Base-by-base conservation (phyloP, 768 basidiomycete species). In the Panaeolus cyanescens region DNA sequence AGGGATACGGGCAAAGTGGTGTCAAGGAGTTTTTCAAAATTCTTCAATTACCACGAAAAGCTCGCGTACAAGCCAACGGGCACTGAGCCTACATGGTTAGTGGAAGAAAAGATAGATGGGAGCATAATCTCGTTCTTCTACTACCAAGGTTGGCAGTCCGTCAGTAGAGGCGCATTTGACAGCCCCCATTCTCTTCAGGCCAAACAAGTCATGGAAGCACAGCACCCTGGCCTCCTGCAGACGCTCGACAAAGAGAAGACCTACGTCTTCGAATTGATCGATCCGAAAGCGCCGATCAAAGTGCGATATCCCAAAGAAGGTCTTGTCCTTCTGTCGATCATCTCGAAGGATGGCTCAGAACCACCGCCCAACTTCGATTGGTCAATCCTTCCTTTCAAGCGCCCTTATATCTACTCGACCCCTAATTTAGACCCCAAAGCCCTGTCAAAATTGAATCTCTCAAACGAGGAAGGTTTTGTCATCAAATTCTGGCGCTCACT, bases 391-490 rank as follows among this genome's bases (percentile, higher is more conserved):
- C 68, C 70, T 8, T 71, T 69, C 40, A 54, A 65, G 34, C 59
- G 65, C 7, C 70, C 70, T 5, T 56, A 59, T 32, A 31, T 54
- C 7, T 63, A 68, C 37, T 12, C 15, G 31, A 60, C 62, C 12
- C 31, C 25, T 1, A n/a, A 15, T 7, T 60, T 63, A 2, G 56
- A 57, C 10, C 62, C 64, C 9, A 66, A 53, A 30, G 36, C 59
- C 17, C 63, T 71, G 13, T 60, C 62, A 37, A 66, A 61, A 32
- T 60, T 71, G 2, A 65, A 67, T 13, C 15, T 61, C 34, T 32
- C 50, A n/a, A 69, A 71, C 53, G 70, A 71, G 54, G 70, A 71
- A 59, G 68, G 70, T 4, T 69, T 71, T 36, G 70, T 71, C 1
- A 54, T 71, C 54, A 68, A 63, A 9, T 71, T 67, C 56, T 71